These are phyloP conservation scores for Penicillium paneum DNA, from an alignment of 2,329 filamentous ascomycete species.

Conservation along the genomic window DNA sequence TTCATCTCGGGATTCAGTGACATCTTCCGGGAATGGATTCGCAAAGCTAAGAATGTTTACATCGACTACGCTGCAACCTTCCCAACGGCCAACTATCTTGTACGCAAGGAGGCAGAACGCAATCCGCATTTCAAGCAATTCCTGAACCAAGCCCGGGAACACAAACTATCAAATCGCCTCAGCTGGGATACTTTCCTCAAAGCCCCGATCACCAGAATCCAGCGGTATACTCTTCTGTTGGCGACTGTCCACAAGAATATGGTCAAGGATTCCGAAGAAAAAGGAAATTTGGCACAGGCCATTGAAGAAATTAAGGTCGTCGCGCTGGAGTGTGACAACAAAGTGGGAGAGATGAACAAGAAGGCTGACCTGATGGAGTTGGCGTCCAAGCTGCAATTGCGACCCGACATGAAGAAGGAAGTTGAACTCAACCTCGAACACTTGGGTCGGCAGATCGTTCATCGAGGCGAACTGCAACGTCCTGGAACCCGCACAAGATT, in stretches of 20 bases:
- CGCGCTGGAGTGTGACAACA: slow-evolving; percentile 83
- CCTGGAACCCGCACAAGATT: slow-evolving; percentile 84
- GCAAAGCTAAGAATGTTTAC: slow-evolving; percentile 84
- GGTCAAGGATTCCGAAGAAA: slow-evolving; percentile 81
- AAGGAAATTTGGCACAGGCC: slow-evolving; percentile 74
- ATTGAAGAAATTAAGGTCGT: slow-evolving; percentile 90
- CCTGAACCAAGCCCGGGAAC: slow-evolving; percentile 71
- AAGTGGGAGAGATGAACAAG: slow-evolving; percentile 87
- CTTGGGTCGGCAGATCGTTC: slow-evolving; percentile 84
- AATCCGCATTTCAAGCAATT: slow-evolving; percentile 87
- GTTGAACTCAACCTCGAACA: slow-evolving; percentile 89
- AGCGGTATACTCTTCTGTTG: slow-evolving; percentile 82
- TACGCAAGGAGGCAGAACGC: slow-evolving; percentile 77
- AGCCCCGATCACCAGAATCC: slow-evolving; percentile 84
- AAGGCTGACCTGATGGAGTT: slow-evolving; percentile 87
- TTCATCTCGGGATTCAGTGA: slow-evolving; percentile 94
- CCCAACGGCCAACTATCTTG: slow-evolving; percentile 75
- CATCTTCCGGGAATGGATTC: slow-evolving; percentile 96
- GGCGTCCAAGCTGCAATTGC: slow-evolving; percentile 74
- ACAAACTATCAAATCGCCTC: slow-evolving; percentile 76
- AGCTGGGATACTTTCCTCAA: slow-evolving; percentile 96
- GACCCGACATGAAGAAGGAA: slow-evolving; percentile 77
- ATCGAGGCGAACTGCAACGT: slow-evolving; percentile 82
- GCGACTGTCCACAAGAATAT: slow-evolving; percentile 81
- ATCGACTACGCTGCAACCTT: slow-evolving; percentile 89